phyloP scores from a whole-genome alignment of 495 filamentous ascomycete species.

The Thermothielavioides terrestris region DNA sequence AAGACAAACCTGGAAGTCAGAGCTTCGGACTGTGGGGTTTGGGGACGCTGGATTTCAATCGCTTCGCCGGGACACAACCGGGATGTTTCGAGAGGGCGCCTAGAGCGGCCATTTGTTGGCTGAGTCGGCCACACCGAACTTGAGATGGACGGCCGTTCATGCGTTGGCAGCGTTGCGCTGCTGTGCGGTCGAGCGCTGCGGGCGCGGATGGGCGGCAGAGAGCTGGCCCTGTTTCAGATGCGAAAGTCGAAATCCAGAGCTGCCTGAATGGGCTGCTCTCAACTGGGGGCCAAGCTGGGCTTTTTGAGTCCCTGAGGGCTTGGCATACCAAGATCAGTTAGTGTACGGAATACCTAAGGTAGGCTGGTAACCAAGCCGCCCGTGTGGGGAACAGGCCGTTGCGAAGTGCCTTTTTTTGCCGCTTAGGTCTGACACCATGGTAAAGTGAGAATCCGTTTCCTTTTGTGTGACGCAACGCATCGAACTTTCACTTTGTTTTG shows the following conservation, averaged over 20 bases:
- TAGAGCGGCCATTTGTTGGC: constrained; percentile 5
- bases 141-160: not conserved
- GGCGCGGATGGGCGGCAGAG: not conserved
- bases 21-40: not conserved
- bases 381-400: too few relatives aligned
- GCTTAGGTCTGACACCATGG: not conserved
- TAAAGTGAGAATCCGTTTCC: not conserved
- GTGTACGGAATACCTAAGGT: too few relatives aligned
- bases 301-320: not conserved
- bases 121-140: too few relatives aligned
- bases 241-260: not conserved
- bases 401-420: too few relatives aligned
- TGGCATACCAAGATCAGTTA: not conserved
- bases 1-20: not conserved
- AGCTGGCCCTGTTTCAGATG: constrained; percentile 5
- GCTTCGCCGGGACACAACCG: constrained; percentile 1
- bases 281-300: not conserved
- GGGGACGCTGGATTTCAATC: not conserved
- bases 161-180: not conserved
- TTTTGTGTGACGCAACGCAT: not conserved
- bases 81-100: not conserved
- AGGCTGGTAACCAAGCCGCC: too few relatives aligned
- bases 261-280: not conserved
- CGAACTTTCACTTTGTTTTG: too few relatives aligned
- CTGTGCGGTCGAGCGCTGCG: not conserved